Percentiles rank a stretch among this genome's conserved stretches.
phyloP scores from a whole-genome alignment of 192 early-diverging fungal species.

The Coemansia sp. region DNA sequence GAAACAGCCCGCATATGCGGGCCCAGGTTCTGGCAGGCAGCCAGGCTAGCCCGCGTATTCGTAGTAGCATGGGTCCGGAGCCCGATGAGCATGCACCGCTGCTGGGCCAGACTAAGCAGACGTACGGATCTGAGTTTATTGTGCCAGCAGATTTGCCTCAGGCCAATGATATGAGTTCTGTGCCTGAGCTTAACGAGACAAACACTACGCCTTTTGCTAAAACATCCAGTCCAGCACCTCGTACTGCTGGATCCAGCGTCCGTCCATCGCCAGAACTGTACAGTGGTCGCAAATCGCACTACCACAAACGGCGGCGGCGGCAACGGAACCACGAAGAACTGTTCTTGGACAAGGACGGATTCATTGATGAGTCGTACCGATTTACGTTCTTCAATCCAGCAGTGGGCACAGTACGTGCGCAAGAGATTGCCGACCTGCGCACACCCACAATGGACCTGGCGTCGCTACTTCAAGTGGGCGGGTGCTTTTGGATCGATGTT shows the following conservation, averaged over 20 bases:
- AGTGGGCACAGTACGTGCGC: slow-evolving; percentile 63
- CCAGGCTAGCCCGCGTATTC: slow-evolving; percentile 18
- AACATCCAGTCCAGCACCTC: not conserved
- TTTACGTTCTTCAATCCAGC: slow-evolving; percentile 71
- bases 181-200: too few relatives aligned
- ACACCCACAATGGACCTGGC: slow-evolving; percentile 48
- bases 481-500: slow-evolving; percentile 81
- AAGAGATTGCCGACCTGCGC: slow-evolving; percentile 57
- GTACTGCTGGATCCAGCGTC: not conserved
- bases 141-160: slow-evolving; percentile 33
- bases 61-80: slow-evolving; percentile 4
- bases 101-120: slow-evolving; percentile 16
- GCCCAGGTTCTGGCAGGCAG: not conserved
- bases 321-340: slow-evolving; percentile 48
- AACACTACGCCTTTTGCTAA: too few relatives aligned
- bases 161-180: not conserved
- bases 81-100: slow-evolving; percentile 34
- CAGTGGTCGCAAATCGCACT: not conserved
- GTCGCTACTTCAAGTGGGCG: slow-evolving; percentile 34
- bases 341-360: slow-evolving; percentile 54
- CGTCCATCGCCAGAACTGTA: not conserved
- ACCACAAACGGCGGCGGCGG: not conserved
- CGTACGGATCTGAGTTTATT: slow-evolving; percentile 19
- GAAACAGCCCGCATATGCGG: not conserved
- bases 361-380: slow-evolving; percentile 59